These are phyloP conservation scores for Lipomyces starkeyi DNA, from an alignment of 805 yeast genomes.

Conservation along the genomic window DNA sequence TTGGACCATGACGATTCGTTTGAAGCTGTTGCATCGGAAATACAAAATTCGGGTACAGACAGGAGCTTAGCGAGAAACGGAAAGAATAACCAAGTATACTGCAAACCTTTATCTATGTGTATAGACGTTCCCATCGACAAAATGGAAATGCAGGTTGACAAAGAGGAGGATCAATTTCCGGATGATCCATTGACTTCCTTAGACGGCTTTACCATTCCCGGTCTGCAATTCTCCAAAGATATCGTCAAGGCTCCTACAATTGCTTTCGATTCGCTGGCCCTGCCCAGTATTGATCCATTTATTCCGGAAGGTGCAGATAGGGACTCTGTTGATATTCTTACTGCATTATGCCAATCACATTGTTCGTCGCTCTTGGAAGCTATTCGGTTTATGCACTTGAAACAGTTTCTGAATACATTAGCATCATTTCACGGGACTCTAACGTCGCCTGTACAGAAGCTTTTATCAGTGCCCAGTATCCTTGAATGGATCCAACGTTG, in stretches of 20 bases:
- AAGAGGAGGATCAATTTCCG: neutral
- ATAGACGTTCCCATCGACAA: neutral
- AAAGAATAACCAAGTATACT: neutral
- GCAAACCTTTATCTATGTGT: neutral
- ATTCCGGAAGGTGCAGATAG: slow-evolving; percentile 54
- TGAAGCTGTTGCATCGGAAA: slow-evolving; percentile 7
- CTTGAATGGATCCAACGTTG: slow-evolving; percentile 70
- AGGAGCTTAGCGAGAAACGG: neutral
- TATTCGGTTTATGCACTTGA: slow-evolving; percentile 69
- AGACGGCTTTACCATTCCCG: slow-evolving; percentile 23
- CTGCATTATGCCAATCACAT: slow-evolving; percentile 66
- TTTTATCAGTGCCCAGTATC: slow-evolving; percentile 51
- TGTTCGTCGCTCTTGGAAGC: slow-evolving; percentile 69
- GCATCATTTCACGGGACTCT: slow-evolving; percentile 60
- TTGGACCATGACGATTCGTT: slow-evolving; percentile 18
- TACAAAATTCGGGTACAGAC: neutral
- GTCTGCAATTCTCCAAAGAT: slow-evolving; percentile 18
- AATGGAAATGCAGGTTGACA: slow-evolving; percentile 6
- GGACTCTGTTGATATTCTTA: slow-evolving; percentile 67
- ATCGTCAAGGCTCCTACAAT: slow-evolving; percentile 21
- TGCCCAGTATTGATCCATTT: slow-evolving; percentile 51
- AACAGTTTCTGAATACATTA: slow-evolving; percentile 61
- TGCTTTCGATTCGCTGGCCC: slow-evolving; percentile 46
- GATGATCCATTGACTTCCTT: slow-evolving; percentile 13
- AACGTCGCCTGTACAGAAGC: slow-evolving; percentile 65